Evolutionary conservation across 2,329 filamentous ascomycete species (phyloP), one percentile per base, ranked within the genome.

Genomic region (Aspergillus melleus): DNA sequence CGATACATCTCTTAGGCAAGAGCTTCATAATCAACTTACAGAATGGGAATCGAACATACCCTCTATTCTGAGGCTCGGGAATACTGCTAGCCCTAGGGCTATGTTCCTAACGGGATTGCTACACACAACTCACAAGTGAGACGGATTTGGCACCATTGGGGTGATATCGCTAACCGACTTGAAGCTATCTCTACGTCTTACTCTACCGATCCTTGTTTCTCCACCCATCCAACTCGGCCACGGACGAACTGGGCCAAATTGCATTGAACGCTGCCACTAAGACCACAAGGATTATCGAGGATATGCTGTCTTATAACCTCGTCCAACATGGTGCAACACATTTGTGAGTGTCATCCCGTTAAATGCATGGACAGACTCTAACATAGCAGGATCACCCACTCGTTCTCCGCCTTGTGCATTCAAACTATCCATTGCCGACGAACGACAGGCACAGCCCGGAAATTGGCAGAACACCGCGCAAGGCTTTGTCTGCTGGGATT

Each of bases 321-420:
- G 74, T 82, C 5, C 74, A 79, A 19, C 77, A 80, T 59, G 79
- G 76, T 2, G 76, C 80, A 16, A 72, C 81, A 11, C 80, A 82
- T 59, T 69, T 81, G 74, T 75, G 64, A 62, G 68, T 64, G 12
- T 6, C 12, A 10, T 24, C 1, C 19, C 2, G 3, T 3, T 3
- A 16, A 6, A 29, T 44, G 9, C 2, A 1, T 24, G 11, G 3
- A 11, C 4, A 46, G 4, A 1, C 39, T 55, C 42, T 67, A 58
- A 59, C 10, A 0, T 36, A 10, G 0, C 19, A 75, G 72, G 62
- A 81, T 82, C 49, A 82, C 80, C 0, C 80, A 81, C 57, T 68
- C 80, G 0, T 81, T 82, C 65, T 79, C 79, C 42, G 77, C 80
- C 1, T 70, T 83, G 1, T 82, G 80, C 58, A 80, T 82, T 42